Evolutionary conservation across 495 filamentous ascomycete genomes (phyloP), one percentile per base, ranked within the genome.

Genomic region (Penicillium cataractarum): DNA sequence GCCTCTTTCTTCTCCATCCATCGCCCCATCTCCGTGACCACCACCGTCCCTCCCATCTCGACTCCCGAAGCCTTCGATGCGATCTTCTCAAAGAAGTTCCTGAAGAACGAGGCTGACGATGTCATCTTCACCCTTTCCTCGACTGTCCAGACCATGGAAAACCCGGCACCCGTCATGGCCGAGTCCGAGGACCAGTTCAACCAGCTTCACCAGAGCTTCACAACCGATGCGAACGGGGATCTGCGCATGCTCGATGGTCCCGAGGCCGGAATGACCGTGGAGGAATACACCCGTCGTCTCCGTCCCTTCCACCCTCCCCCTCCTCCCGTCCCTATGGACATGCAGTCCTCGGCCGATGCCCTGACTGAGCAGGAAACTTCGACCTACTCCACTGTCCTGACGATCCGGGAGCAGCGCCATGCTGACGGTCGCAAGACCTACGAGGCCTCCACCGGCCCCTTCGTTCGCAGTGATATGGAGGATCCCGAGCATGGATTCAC

Each of bases 1-100:
- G 92, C 94, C 7, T 89, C 89, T 53, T 98, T 99, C 82, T 99
- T 97, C 79, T 95, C 95, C 60, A 90, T 94, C 63, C 92, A 99
- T 80, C 87, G 95, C 55, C 95, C 95, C 5, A 93, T 99, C 66
- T 96, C 92, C 57, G 84, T 97, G 67, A 93, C 90, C 29, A 84
- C 87, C 63, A 85, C 87, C 54, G 84, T 96, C 52, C 94, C 94
- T 44, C 86, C 87, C 40, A 78, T 85, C 13, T 83, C 91, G 42
- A 89, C 86, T 46, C 76, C 86, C 53, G 87, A 89, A 73, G 83
- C 87, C 39, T 97, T 97, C 71, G 87, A 90, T 59, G 80, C 87
- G 39, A 92, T 97, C 66, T 97, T 98, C 73, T 80, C 77, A 22
- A 80, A 75, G 66, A 65, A 73, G 48, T 71, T 83, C 52, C 64